Percentiles rank a stretch among this genome's conserved stretches.
phyloP scores from a whole-genome alignment of 495 filamentous ascomycete genomes.

The Friedmanniomyces endolithicus region DNA sequence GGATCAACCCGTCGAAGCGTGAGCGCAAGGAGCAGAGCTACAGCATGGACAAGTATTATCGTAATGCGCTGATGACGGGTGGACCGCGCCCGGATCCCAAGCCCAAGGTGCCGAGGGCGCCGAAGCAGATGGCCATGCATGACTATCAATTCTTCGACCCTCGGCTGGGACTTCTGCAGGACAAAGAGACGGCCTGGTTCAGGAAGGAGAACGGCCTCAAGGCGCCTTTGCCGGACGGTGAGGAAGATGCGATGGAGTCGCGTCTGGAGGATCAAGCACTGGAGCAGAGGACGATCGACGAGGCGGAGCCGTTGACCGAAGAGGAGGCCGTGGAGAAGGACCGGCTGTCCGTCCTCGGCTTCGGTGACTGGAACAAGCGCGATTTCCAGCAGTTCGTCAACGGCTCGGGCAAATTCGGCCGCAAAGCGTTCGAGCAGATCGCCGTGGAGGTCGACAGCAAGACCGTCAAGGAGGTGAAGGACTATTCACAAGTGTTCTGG shows the following conservation, averaged over 20 bases:
- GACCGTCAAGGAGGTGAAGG: conserved; percentile 66
- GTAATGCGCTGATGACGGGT: conserved; percentile 75
- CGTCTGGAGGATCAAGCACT: conserved; percentile 78
- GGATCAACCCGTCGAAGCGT: conserved; percentile 98
- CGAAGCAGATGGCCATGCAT: conserved; percentile 81
- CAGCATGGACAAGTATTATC: conserved; percentile 98
- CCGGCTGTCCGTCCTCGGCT: conserved; percentile 53
- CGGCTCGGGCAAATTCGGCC: conserved; percentile 82
- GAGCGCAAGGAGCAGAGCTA: conserved; percentile 97
- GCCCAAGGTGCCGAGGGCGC: conserved; percentile 88
- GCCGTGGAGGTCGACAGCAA: conserved; percentile 88
- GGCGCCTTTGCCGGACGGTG: conserved; percentile 67
- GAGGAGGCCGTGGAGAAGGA: conserved; percentile 41
- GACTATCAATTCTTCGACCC: conserved; percentile 96
- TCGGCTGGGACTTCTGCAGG: conserved; percentile 73
- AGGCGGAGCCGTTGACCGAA: conserved; percentile 77
- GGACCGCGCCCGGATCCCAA: conserved; percentile 77
- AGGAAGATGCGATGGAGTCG: conserved; percentile 69
- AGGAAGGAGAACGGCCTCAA: conserved; percentile 94
- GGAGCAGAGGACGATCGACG: conserved; percentile 86
- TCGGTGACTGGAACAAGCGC: conserved; percentile 85
- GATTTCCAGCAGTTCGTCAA: conserved; percentile 98
- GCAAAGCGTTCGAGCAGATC: conserved; percentile 69
- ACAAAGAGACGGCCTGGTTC: conserved; percentile 89
- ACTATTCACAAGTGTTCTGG: conserved; percentile 93